These are phyloP conservation scores for Hanseniaspora lachancei DNA, from an alignment of 805 yeast genomes.

Conservation along the genomic window DNA sequence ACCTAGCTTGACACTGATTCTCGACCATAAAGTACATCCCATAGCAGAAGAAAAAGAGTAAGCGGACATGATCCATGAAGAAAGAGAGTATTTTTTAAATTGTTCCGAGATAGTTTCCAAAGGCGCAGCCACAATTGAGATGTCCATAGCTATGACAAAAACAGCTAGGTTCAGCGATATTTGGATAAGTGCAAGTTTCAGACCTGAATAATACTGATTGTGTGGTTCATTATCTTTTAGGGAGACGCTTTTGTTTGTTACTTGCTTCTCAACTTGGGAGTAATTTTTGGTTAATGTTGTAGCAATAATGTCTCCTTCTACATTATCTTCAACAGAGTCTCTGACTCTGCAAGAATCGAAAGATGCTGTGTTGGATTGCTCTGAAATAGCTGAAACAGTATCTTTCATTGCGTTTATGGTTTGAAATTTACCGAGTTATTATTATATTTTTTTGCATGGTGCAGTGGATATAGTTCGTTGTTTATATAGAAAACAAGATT, in stretches of 20 bases:
- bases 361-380: background rate
- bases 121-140: slow-evolving; percentile 44
- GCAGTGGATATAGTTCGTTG: background rate
- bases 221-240: background rate
- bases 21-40: slow-evolving; percentile 46
- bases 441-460: background rate
- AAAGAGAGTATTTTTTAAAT: slow-evolving; percentile 37
- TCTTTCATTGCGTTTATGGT: background rate
- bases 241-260: background rate
- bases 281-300: slow-evolving; percentile 3
- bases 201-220: slow-evolving; percentile 8
- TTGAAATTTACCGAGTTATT: background rate
- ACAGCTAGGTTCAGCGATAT: slow-evolving; percentile 19
- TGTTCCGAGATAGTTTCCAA: slow-evolving; percentile 37
- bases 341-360: background rate
- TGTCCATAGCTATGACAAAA: slow-evolving; percentile 39
- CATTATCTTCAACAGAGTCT: background rate
- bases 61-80: slow-evolving; percentile 49
- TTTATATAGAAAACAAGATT: too few relatives aligned
- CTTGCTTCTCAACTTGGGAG: background rate
- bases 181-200: slow-evolving; percentile 13
- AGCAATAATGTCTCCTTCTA: background rate
- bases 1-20: slow-evolving; percentile 43
- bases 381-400: background rate
- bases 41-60: slow-evolving; percentile 43